These are phyloP conservation scores for Rosa lucieae DNA, from an alignment of 306 rosid genomes.

Conservation along the genomic window DNA sequence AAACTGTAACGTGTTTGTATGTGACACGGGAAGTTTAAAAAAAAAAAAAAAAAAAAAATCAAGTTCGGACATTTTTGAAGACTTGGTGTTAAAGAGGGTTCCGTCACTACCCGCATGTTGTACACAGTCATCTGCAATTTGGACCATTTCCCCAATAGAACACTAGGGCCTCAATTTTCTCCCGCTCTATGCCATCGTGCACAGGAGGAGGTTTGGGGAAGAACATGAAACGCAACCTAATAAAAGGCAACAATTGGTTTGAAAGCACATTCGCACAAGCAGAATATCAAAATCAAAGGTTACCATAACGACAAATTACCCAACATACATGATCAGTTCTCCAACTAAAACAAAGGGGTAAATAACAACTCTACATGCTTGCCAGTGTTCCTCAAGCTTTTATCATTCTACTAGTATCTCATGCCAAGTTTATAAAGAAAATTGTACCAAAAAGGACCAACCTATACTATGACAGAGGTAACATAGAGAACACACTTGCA, in stretches of 20 bases:
- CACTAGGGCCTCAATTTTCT: too few relatives aligned
- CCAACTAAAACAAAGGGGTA: too few relatives aligned
- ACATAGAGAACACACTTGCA: neutral
- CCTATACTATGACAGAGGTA: neutral
- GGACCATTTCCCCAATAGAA: too few relatives aligned
- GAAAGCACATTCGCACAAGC: neutral
- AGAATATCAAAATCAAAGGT: neutral
- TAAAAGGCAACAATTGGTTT: neutral
- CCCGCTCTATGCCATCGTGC: too few relatives aligned
- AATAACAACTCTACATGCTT: slow-evolving; percentile 1
- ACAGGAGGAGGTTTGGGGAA: neutral
- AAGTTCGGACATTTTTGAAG: neutral
- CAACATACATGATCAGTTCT: neutral
- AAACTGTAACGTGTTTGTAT: neutral
- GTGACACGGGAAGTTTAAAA: neutral
- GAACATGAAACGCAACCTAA: neutral
- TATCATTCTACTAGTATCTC: neutral
- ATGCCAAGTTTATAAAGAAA: neutral
- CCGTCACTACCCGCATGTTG: neutral
- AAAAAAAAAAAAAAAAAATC: too few relatives aligned
- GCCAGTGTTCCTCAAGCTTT: slow-evolving; percentile 13
- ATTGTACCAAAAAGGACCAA: neutral
- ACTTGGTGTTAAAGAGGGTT: too few relatives aligned
- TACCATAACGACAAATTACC: neutral
- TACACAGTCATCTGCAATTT: neutral